Conservation (phyloP, 805 yeast genomes). For the Metschnikowia noctiluminum region DNA sequence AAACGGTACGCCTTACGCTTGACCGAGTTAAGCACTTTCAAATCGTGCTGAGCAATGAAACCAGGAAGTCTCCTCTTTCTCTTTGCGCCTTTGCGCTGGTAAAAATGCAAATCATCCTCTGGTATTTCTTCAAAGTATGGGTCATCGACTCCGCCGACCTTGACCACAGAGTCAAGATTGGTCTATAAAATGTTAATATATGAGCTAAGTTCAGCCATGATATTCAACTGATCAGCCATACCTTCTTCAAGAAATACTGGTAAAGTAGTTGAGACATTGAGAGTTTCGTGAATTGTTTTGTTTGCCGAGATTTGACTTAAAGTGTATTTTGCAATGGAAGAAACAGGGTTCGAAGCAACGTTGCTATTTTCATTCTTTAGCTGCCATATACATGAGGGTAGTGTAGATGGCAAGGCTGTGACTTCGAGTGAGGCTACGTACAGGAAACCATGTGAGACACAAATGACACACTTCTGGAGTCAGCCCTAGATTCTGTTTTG, state of each 20-base stretch:
- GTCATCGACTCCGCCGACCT: slow-evolving; percentile 31
- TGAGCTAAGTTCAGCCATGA: not conserved
- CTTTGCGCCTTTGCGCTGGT: slow-evolving; percentile 39
- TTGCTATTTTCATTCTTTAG: slow-evolving; percentile 2
- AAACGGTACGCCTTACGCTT: slow-evolving; percentile 37
- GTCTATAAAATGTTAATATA: slow-evolving; percentile 19
- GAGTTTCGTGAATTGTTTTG: too few species aligned
- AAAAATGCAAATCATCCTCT: slow-evolving; percentile 37
- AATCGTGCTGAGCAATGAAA: slow-evolving; percentile 32
- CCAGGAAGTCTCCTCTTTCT: slow-evolving; percentile 37
- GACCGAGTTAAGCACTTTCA: slow-evolving; percentile 33
- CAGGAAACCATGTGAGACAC: slow-evolving; percentile 4
- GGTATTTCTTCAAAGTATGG: slow-evolving; percentile 43
- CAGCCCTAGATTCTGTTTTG: slow-evolving; percentile 8
- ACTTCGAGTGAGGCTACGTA: not conserved
- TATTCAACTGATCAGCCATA: slow-evolving; percentile 18
- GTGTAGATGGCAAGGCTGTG: not conserved
- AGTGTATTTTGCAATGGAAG: not conserved
- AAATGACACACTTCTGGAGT: not conserved
- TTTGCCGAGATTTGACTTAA: not conserved
- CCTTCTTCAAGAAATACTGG: slow-evolving; percentile 36
- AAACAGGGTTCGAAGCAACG: not conserved
- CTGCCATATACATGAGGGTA: not conserved
- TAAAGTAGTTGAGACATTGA: slow-evolving; percentile 32
- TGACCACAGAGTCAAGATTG: slow-evolving; percentile 25